Evolutionary conservation across 257 asterid species (phyloP).

Genomic region (Solanum gandarillasii): DNA sequence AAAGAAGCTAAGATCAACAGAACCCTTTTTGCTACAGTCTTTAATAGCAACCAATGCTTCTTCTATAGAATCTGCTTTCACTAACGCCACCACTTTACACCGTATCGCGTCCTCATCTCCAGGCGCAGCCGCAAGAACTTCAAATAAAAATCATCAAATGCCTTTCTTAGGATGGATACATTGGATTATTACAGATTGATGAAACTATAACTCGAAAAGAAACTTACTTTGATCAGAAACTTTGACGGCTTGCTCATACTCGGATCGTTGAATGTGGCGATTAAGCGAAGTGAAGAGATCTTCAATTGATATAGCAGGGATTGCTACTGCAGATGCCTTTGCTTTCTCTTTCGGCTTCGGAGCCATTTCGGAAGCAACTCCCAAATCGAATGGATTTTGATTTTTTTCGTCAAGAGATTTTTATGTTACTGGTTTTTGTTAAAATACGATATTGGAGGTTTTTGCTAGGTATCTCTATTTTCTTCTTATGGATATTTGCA

Average conservation of each 20-base stretch:
- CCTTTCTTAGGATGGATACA: not conserved
- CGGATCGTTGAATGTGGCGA: not conserved
- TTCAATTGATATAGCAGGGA: not conserved
- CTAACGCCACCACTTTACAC: not conserved
- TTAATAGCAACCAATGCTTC: not conserved
- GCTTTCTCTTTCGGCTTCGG: not conserved
- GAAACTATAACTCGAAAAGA: not conserved
- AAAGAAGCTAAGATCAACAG: not conserved
- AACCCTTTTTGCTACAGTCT: not conserved
- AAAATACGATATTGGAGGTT: not conserved
- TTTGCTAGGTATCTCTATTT: not conserved
- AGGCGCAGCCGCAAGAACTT: not conserved
- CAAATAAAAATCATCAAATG: not conserved
- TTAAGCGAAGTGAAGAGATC: not conserved
- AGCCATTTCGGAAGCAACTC: not conserved
- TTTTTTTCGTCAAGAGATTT: not conserved
- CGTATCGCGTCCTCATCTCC: not conserved
- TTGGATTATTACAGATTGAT: not conserved
- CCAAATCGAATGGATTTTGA: constrained; percentile 10
- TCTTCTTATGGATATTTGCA: not conserved
- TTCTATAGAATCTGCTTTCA: not conserved
- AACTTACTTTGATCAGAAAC: not conserved
- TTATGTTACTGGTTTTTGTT: not conserved
- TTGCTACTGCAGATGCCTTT: not conserved
- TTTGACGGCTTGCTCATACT: not conserved